These are phyloP conservation scores for Viridothelium virens DNA, from an alignment of 495 filamentous ascomycete genomes.

Conservation along the genomic window DNA sequence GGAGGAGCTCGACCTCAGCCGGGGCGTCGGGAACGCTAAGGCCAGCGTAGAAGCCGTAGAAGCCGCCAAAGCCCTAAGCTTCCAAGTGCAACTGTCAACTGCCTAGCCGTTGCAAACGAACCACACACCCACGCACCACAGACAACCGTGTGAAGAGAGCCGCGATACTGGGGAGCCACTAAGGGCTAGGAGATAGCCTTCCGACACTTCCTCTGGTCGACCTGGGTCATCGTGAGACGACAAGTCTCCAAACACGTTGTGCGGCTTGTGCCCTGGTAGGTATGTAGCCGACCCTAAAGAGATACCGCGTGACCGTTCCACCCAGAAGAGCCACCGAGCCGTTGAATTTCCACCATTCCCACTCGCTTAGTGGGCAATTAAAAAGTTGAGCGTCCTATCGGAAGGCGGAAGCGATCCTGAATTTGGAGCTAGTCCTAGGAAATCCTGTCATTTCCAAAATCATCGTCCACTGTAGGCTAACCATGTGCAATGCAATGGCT, in stretches of 20 bases:
- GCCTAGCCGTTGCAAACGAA: background rate
- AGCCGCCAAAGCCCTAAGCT: background rate
- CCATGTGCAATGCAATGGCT: background rate
- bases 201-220: no score
- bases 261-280: background rate
- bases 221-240: background rate
- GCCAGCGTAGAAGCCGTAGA: background rate
- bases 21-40: slow-evolving; percentile 7
- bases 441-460: background rate
- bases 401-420: background rate
- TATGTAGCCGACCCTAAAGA: background rate
- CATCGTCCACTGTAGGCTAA: background rate
- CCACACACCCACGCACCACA: background rate
- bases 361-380: no score
- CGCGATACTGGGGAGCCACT: background rate
- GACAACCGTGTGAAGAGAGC: background rate
- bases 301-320: background rate
- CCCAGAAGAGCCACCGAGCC: no score
- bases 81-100: background rate
- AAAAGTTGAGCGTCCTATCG: background rate
- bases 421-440: background rate
- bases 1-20: background rate
- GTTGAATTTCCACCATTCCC: no score
- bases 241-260: background rate
- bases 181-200: background rate